Conservation (phyloP, 2,329 filamentous ascomycete genomes). For the Boeremia lycopersici region DNA sequence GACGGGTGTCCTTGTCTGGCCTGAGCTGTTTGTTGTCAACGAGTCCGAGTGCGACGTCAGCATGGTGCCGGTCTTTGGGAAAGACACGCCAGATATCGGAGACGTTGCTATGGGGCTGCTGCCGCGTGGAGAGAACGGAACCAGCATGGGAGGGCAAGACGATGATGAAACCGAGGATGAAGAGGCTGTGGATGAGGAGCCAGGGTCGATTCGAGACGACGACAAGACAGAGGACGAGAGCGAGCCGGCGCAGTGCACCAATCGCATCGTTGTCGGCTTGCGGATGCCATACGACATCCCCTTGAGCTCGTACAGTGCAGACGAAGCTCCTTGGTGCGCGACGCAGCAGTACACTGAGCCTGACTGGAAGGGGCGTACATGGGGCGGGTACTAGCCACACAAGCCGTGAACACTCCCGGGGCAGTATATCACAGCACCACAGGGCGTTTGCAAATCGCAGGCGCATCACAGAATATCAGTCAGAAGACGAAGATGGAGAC, state of each 20-base stretch:
- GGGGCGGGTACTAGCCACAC: slow-evolving; percentile 33
- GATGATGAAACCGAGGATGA: too few relatives aligned
- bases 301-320: slow-evolving; percentile 65
- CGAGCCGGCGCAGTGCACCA: neutral
- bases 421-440: neutral
- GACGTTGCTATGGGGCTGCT: neutral
- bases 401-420: neutral
- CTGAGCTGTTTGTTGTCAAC: slow-evolving; percentile 55
- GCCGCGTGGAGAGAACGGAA: neutral
- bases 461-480: neutral
- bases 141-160: neutral
- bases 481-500: neutral
- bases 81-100: slow-evolving; percentile 56
- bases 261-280: slow-evolving; percentile 63
- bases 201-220: neutral
- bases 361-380: slow-evolving; percentile 63
- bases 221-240: slow-evolving; percentile 9
- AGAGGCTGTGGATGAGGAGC: slow-evolving; percentile 7
- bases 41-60: slow-evolving; percentile 31
- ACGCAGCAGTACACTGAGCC: slow-evolving; percentile 63
- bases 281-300: slow-evolving; percentile 86
- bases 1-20: slow-evolving; percentile 83
- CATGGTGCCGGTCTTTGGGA: slow-evolving; percentile 74
- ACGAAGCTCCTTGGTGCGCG: slow-evolving; percentile 79
- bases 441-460: neutral